Conservation (phyloP, 2,329 filamentous ascomycete genomes). For the Phaeosphaeriaceae sp. region DNA sequence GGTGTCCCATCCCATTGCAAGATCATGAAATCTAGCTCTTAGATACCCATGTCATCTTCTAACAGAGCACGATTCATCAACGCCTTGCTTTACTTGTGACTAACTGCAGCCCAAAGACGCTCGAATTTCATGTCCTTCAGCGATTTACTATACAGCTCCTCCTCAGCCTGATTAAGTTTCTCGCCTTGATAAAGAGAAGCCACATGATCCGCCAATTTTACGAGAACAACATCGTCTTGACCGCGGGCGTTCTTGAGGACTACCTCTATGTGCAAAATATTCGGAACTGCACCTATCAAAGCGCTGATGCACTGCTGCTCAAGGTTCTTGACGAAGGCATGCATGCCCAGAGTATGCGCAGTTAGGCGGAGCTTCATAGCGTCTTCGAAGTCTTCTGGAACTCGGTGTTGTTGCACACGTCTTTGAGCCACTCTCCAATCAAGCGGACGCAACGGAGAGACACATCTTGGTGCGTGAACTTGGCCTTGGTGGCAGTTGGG, state of each 20-base stretch:
- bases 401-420: not conserved
- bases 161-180: not conserved
- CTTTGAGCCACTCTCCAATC: slow-evolving; percentile 8
- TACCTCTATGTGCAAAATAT: slow-evolving; percentile 1
- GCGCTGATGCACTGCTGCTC: no score
- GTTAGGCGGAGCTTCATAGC: slow-evolving; percentile 7
- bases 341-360: slow-evolving; percentile 6
- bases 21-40: no score
- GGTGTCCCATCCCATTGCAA: no score
- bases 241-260: slow-evolving; percentile 3
- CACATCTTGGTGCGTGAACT: slow-evolving; percentile 3
- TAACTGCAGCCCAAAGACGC: slow-evolving; percentile 1
- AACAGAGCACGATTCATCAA: not conserved
- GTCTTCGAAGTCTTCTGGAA: slow-evolving; percentile 1
- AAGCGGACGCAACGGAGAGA: not conserved
- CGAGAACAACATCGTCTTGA: slow-evolving; percentile 4
- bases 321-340: slow-evolving; percentile 8
- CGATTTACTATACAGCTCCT: not conserved
- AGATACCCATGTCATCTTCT: no score
- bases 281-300: no score
- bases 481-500: not conserved
- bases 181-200: slow-evolving; percentile 7
- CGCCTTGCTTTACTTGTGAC: slow-evolving; percentile 1
- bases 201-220: slow-evolving; percentile 8
- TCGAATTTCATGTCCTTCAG: slow-evolving; percentile 2